Evolutionary conservation across 345 rosid genomes (phyloP).

Genomic region (Lagerstroemia speciosa): DNA sequence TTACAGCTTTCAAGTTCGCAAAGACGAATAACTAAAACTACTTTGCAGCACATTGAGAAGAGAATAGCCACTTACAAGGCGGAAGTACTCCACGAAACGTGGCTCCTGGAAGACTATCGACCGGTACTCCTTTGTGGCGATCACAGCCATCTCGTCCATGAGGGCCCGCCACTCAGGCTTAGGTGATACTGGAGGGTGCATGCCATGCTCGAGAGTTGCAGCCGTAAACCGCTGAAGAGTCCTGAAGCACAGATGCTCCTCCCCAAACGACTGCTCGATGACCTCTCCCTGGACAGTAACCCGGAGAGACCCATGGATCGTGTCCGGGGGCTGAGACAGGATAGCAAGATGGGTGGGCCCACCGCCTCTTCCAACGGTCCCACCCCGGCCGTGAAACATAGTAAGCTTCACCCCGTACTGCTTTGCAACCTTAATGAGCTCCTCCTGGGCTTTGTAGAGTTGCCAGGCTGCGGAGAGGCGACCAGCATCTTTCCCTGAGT

Average conservation of each 20-base stretch:
- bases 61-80: constrained; percentile 50
- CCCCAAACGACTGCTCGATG: constrained; percentile 87
- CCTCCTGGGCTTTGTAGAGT: constrained; percentile 88
- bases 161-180: constrained; percentile 95
- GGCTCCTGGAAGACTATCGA: constrained; percentile 89
- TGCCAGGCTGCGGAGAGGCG: constrained; percentile 96
- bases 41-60: neutral
- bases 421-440: constrained; percentile 85
- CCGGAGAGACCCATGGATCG: constrained; percentile 77
- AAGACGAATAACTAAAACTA: neutral
- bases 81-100: constrained; percentile 89
- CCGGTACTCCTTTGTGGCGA: constrained; percentile 83
- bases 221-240: constrained; percentile 94
- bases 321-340: constrained; percentile 95
- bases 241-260: constrained; percentile 86
- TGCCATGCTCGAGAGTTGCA: constrained; percentile 93
- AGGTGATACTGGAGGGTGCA: constrained; percentile 91
- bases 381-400: constrained; percentile 98
- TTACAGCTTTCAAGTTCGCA: too few species aligned
- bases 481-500: constrained; percentile 97
- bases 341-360: constrained; percentile 98
- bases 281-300: constrained; percentile 98
- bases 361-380: constrained; percentile 95
- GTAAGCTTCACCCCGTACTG: constrained; percentile 75
- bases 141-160: constrained; percentile 90